Conservation (phyloP, 2,329 filamentous ascomycete genomes). For the Aspergillus oerlinghausenensis region DNA sequence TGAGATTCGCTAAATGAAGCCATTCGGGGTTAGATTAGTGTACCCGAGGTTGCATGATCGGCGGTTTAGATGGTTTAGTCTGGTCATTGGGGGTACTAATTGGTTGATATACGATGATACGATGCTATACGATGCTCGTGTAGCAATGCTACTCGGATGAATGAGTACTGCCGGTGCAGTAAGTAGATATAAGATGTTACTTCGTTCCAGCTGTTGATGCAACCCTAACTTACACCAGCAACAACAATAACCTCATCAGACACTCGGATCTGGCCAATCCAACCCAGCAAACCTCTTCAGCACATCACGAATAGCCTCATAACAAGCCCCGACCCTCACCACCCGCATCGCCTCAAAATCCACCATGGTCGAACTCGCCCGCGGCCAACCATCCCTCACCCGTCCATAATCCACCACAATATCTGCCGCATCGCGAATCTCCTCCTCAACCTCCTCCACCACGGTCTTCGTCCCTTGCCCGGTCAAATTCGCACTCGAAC, state of each 20-base stretch:
- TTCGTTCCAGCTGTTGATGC: conserved; percentile 12
- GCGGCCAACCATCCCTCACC: conserved; percentile 20
- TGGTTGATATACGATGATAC: too few species aligned
- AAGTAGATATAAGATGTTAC: not conserved
- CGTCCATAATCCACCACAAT: conserved; percentile 30
- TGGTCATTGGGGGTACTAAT: too few species aligned
- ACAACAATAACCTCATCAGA: too few species aligned
- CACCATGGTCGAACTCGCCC: conserved; percentile 26
- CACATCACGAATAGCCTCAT: conserved; percentile 25
- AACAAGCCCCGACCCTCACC: conserved; percentile 27
- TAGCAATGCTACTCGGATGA: too few species aligned
- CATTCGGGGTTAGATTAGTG: not conserved
- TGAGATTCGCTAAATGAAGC: not conserved
- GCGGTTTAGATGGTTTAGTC: not conserved
- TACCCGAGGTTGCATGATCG: not conserved
- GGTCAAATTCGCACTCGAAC: conserved; percentile 29
- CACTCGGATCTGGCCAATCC: too few species aligned
- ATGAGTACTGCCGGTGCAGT: too few species aligned
- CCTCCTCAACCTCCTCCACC: conserved; percentile 27
- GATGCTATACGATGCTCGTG: too few species aligned
- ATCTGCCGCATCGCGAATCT: conserved; percentile 24
- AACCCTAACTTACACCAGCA: too few species aligned
- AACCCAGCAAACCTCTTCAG: conserved; percentile 15
- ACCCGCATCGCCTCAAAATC: conserved; percentile 21
- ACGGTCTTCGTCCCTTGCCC: conserved; percentile 24